Evolutionary conservation across 768 basidiomycete genomes (phyloP).

Genomic region (Infundibulicybe gibba): DNA sequence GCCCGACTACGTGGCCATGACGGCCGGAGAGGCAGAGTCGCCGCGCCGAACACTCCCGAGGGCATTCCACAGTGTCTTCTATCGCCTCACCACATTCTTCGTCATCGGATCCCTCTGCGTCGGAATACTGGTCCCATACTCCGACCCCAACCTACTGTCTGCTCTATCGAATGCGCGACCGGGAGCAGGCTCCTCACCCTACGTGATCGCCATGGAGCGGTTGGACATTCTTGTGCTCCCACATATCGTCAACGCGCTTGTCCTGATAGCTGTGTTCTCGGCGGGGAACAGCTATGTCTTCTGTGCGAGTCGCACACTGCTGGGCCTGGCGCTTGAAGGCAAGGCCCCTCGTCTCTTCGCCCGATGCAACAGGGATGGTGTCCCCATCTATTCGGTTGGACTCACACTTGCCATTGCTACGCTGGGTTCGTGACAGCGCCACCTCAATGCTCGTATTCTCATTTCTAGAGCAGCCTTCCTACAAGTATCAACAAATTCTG

Average conservation of each 20-base stretch:
- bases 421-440: constrained; percentile 22
- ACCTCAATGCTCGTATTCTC: too few relatives aligned
- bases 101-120: constrained; percentile 67
- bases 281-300: constrained; percentile 71
- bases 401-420: constrained; percentile 35
- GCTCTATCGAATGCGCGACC: constrained; percentile 54
- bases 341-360: constrained; percentile 54
- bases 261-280: constrained; percentile 69
- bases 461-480: constrained; percentile 32
- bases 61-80: constrained; percentile 76
- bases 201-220: constrained; percentile 77
- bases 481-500: constrained; percentile 44
- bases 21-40: constrained; percentile 69
- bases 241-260: constrained; percentile 67
- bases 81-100: constrained; percentile 78
- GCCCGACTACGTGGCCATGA: constrained; percentile 50
- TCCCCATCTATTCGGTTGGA: constrained; percentile 53
- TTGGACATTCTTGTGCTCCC: constrained; percentile 65
- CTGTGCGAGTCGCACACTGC: constrained; percentile 50
- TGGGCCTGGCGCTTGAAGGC: constrained; percentile 56
- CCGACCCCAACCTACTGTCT: constrained; percentile 51
- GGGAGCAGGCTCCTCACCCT: constrained; percentile 67
- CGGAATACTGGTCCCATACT: constrained; percentile 77
- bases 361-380: constrained; percentile 49
- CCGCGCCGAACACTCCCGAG: constrained; percentile 69